Evolutionary conservation across 495 filamentous ascomycete genomes (phyloP), one percentile per base, ranked within the genome.

Genomic region (Daldinia vernicosa): DNA sequence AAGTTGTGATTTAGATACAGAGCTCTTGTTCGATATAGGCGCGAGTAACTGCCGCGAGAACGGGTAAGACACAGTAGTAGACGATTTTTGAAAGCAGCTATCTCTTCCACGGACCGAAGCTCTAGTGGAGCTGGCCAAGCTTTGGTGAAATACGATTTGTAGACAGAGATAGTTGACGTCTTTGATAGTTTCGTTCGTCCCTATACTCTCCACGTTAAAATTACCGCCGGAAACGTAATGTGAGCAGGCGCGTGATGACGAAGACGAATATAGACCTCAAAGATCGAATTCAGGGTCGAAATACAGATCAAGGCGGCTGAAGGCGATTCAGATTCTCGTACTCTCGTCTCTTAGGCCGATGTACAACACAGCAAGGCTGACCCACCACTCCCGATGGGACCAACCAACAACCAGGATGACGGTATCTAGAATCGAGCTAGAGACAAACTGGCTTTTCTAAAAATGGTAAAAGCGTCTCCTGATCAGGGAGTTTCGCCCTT

Each of bases 401-500:
- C 30, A 65, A 57, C 55, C 60, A 56, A 60, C 30, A 65, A 57
- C 55, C 60, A 56, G 64, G 65, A 40, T 45, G 33, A 54, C 27
- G 65, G 56, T 37, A 26, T 62, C 43, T 61, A 37, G 40, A 26
- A 64, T 63, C 54, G 45, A 64, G 51, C 57, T 71, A 65, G 55
- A 69, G 70, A 43, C 27, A 63, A 51, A 61, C 61, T 28, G 60
- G 51, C 57, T 62, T 73, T 66, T 59, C 70, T 69, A 43, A 54
- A 73, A 69, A 66, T 27, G 70, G 66, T 50, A 73, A 69, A 69
- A 60, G 56, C 40, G 43, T 66, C 52, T 66, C 70, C 56, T 63
- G 66, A 66, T 69, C 70, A 63, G 69, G 66, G 70, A 62, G 56
- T 69, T 66, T 50, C 40, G 32, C 62, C 52, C 37, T 67, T 69